phyloP scores from a whole-genome alignment of 2,329 filamentous ascomycete species.

The Diaporthe nobilis region DNA sequence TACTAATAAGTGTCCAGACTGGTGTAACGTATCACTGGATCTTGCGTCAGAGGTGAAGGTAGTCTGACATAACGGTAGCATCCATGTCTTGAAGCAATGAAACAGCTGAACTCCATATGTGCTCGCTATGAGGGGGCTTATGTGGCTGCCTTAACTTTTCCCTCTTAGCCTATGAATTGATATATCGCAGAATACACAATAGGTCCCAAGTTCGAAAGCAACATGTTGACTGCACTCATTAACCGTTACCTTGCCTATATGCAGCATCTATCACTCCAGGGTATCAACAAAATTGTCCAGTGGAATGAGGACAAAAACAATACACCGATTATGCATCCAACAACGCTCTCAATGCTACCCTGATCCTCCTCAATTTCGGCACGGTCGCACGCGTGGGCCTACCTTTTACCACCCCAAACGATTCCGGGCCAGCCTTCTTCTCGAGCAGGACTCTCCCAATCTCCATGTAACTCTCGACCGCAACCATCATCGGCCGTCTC shows the following conservation, averaged over 20 bases:
- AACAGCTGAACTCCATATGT: no score
- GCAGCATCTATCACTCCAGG: conserved; percentile 11
- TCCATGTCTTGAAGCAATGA: not conserved
- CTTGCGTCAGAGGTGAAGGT: no score
- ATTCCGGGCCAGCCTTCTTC: conserved; percentile 18
- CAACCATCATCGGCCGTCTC: conserved; percentile 57
- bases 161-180: not conserved
- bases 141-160: not conserved
- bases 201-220: not conserved
- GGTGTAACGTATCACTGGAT: no score
- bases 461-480: conserved; percentile 47
- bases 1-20: no score
- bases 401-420: conserved; percentile 20
- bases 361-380: conserved; percentile 40
- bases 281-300: conserved; percentile 8
- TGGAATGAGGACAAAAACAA: not conserved
- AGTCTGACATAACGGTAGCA: no score
- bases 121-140: not conserved
- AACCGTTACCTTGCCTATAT: not conserved
- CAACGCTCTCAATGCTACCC: conserved; percentile 43
- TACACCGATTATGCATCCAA: conserved; percentile 27
- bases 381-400: conserved; percentile 44
- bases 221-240: not conserved
- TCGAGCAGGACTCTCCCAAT: conserved; percentile 44
- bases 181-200: not conserved